These are phyloP conservation scores for Lithohypha guttulata DNA, from an alignment of 2,329 filamentous ascomycete species.

Conservation along the genomic window DNA sequence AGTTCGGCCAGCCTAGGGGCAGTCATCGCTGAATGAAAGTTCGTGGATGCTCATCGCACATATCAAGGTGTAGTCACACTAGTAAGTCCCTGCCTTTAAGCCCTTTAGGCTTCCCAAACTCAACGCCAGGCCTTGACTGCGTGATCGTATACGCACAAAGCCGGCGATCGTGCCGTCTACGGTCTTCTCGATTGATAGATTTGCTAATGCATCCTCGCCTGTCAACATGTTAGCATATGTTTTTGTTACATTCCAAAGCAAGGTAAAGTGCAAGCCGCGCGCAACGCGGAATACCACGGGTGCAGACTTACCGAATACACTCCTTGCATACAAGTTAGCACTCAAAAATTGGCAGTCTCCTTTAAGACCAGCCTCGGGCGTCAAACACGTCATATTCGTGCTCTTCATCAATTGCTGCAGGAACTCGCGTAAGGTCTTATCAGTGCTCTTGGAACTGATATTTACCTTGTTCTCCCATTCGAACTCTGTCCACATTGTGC, in stretches of 20 bases:
- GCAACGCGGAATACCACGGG: too few species aligned
- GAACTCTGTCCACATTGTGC: constrained; percentile 99
- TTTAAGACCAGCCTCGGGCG: constrained; percentile 89
- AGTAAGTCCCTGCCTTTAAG: constrained; percentile 55
- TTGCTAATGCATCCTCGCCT: constrained; percentile 98
- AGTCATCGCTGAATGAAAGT: too few species aligned
- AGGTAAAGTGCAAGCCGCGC: not conserved
- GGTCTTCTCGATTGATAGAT: constrained; percentile 95
- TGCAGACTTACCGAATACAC: constrained; percentile 76
- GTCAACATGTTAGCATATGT: constrained; percentile 12
- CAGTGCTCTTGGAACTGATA: constrained; percentile 76
- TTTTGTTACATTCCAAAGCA: not conserved
- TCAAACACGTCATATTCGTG: constrained; percentile 97
- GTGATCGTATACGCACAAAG: constrained; percentile 94
- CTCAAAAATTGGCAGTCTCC: constrained; percentile 97
- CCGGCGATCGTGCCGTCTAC: constrained; percentile 91
- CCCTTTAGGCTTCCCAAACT: constrained; percentile 93
- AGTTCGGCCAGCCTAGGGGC: too few species aligned
- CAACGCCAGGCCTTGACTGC: constrained; percentile 86
- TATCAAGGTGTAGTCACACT: not conserved
- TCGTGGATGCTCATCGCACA: too few species aligned
- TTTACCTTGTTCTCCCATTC: constrained; percentile 99
- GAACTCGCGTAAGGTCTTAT: constrained; percentile 83
- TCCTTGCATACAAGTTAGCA: constrained; percentile 90
- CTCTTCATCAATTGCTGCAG: constrained; percentile 89